phyloP scores from a whole-genome alignment of 257 asterid genomes.

The Scutellaria minor region DNA sequence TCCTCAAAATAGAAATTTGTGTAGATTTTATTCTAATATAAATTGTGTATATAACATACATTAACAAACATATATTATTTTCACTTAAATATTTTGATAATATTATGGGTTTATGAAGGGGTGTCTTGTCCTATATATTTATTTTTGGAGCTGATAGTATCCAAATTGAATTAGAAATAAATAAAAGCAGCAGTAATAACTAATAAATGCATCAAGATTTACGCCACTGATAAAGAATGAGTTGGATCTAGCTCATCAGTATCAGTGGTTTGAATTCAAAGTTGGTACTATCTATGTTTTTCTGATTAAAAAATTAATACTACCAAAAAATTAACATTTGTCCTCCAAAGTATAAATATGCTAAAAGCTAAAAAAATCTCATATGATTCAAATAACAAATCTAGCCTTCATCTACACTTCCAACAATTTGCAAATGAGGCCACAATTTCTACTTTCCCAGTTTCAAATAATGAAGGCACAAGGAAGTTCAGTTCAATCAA shows the following conservation, averaged over 20 bases:
- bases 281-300: background rate
- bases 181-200: background rate
- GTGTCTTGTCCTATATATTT: too few relatives aligned
- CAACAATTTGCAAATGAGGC: background rate
- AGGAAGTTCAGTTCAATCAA: background rate
- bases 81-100: too few relatives aligned
- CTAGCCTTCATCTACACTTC: too few relatives aligned
- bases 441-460: background rate
- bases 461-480: too few relatives aligned
- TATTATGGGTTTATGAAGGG: too few relatives aligned
- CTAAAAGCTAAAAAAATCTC: background rate
- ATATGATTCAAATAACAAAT: too few relatives aligned
- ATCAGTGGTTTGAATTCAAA: slow-evolving; percentile 23
- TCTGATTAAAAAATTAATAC: slow-evolving; percentile 3
- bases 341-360: too few relatives aligned
- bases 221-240: slow-evolving; percentile 14
- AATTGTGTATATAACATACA: too few relatives aligned
- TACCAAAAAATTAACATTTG: too few relatives aligned
- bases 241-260: slow-evolving; percentile 31
- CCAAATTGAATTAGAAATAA: background rate
- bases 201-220: slow-evolving; percentile 21
- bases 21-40: too few relatives aligned
- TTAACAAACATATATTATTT: too few relatives aligned
- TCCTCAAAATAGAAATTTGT: too few relatives aligned
- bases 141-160: background rate